Conservation (phyloP, 352 stramenopile genomes). For the Pythium dissimile region DNA sequence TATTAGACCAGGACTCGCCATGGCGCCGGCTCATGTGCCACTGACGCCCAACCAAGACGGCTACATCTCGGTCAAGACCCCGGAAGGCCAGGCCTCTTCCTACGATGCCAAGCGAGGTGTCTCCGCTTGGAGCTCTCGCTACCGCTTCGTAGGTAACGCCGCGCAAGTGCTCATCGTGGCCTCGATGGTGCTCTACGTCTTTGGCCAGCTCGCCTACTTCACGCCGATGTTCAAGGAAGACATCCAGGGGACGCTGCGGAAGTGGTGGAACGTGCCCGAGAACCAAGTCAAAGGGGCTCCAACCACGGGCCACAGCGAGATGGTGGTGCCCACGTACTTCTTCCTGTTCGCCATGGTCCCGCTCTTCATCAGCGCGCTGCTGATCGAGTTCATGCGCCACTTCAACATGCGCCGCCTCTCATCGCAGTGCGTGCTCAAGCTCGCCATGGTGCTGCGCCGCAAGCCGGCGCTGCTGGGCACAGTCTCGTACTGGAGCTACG, state of each 20-base stretch:
- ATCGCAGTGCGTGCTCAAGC: conserved; percentile 22
- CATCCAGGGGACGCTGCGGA: neutral
- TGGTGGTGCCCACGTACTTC: conserved; percentile 49
- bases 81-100: neutral
- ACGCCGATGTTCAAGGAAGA: conserved; percentile 13
- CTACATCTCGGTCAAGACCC: conserved; percentile 2
- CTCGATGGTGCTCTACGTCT: conserved; percentile 26
- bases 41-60: conserved; percentile 2
- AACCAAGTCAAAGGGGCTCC: neutral
- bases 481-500: conserved; percentile 26
- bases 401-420: conserved; percentile 34
- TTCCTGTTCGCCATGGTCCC: conserved; percentile 36
- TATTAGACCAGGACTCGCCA: neutral
- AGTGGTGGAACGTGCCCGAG: conserved; percentile 24
- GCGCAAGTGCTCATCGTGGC: conserved; percentile 28
- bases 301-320: conserved; percentile 29
- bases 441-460: conserved; percentile 34
- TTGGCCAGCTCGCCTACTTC: conserved; percentile 29
- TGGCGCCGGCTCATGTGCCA: neutral
- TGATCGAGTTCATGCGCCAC: conserved; percentile 34
- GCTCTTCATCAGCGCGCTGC: conserved; percentile 26
- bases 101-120: conserved; percentile 1
- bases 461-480: conserved; percentile 27
- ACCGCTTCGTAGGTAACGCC: conserved; percentile 15
- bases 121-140: conserved; percentile 5